Evolutionary conservation across 2,329 filamentous ascomycete species (phyloP), one percentile per base, ranked within the genome.

Genomic region (Immersiporthe knoxdaviesiana): DNA sequence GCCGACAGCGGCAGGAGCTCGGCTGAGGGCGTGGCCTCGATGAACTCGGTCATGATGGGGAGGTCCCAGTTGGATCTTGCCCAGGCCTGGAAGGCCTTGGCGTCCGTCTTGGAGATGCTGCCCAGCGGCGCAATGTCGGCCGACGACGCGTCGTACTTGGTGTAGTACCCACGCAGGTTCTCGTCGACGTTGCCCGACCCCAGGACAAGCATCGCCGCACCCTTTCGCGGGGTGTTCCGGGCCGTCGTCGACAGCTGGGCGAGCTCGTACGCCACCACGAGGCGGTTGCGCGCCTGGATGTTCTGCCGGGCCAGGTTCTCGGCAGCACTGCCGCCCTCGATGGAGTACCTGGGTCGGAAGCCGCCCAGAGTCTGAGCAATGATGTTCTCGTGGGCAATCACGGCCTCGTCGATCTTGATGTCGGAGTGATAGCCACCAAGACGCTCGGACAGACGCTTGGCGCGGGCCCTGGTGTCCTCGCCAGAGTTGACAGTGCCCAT

Each of bases 381-480:
- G 61, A 78, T 74, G 24, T 72, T 68, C 47, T 77, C 73, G 72
- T 90, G 86, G 0, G 87, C 82, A 8, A 86, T 86, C 56, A 90
- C 88, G n/a, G 81, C 82, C 52, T 78, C 89, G 74, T 94, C 92
- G 70, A 94, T 92, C 73, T 92, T 87, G 65, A 92, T 82, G 74
- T 93, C 86, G 5, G 87, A 82, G 76, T 95, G 92, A 73, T 92
- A 89, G 6, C 86, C 82, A 2, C 91, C 92, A 61, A 94, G 92
- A 8, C 81, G 83, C 12, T 81, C 74, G 2, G 84, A 78, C 0
- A 94, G 82, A 1, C 85, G 81, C 73, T 85, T 85, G 3, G 92
- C 90, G 52, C 92, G 81, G 14, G 80, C 81, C 12, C 88, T 78
- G 0, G 89, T 91, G 70, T 90, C 87, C 35, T 81, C 79, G 12